phyloP scores from a whole-genome alignment of 306 rosid genomes.

The Ceratonia siliqua region DNA sequence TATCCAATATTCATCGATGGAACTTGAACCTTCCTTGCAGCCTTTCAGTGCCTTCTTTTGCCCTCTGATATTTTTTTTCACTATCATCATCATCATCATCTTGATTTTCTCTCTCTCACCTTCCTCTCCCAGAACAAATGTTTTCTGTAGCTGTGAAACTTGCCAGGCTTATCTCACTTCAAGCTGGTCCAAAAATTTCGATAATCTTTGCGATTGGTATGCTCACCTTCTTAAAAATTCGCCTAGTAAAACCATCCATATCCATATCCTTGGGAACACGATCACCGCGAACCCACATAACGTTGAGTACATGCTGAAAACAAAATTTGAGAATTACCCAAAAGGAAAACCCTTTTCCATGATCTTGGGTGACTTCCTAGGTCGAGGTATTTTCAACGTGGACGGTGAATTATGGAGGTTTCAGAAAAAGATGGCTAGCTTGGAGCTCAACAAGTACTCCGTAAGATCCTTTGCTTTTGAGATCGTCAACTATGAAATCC shows the following conservation, averaged over 20 bases:
- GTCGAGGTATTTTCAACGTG: conserved; percentile 83
- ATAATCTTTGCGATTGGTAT: conserved; percentile 80
- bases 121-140: background rate
- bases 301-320: conserved; percentile 77
- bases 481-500: conserved; percentile 59
- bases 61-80: conserved; percentile 16
- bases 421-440: conserved; percentile 65
- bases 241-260: conserved; percentile 66
- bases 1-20: conserved; percentile 30
- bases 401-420: conserved; percentile 77
- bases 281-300: conserved; percentile 76
- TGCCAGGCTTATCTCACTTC: conserved; percentile 60
- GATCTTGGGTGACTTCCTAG: conserved; percentile 74
- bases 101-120: background rate
- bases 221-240: conserved; percentile 61
- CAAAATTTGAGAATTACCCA: conserved; percentile 69
- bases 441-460: conserved; percentile 55
- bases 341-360: conserved; percentile 70
- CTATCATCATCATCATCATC: background rate
- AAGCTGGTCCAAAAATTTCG: conserved; percentile 59
- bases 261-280: conserved; percentile 65
- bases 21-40: conserved; percentile 32
- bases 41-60: conserved; percentile 4
- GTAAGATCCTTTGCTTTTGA: conserved; percentile 62
- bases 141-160: conserved; percentile 60